Evolutionary conservation across 2,329 filamentous ascomycete species (phyloP).

Genomic region (Emmonsiellopsis sp.): DNA sequence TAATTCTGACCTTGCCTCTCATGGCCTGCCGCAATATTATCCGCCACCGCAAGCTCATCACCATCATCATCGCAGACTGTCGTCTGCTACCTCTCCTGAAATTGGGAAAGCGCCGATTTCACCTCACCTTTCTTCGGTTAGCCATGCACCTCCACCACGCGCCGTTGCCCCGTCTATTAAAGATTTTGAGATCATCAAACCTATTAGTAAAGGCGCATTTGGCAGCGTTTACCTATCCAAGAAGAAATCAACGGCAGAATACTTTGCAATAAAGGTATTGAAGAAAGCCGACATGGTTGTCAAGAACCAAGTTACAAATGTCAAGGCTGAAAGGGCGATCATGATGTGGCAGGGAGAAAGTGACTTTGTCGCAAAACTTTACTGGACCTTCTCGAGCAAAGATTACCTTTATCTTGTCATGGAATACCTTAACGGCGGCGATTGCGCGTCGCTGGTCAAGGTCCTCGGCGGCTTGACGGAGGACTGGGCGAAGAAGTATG

Average conservation of each 20-base stretch:
- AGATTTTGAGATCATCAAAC: constrained; percentile 98
- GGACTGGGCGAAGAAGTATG: constrained; percentile 96
- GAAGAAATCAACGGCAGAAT: constrained; percentile 97
- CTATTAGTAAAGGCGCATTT: constrained; percentile 97
- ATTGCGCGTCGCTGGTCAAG: constrained; percentile 94
- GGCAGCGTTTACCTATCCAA: constrained; percentile 96
- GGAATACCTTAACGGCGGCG: constrained; percentile 97
- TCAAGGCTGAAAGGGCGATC: constrained; percentile 95
- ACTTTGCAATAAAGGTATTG: constrained; percentile 95
- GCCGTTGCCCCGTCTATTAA: constrained; percentile 94
- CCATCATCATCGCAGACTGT: constrained; percentile 76
- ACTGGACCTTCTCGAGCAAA: constrained; percentile 99
- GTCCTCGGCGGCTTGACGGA: constrained; percentile 84
- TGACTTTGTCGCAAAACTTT: constrained; percentile 96
- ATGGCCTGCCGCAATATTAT: constrained; percentile 44
- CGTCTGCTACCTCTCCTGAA: constrained; percentile 76
- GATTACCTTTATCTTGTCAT: constrained; percentile 98
- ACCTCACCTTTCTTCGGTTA: constrained; percentile 67
- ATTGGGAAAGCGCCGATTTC: constrained; percentile 63
- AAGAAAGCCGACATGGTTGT: constrained; percentile 99
- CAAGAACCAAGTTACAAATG: constrained; percentile 98
- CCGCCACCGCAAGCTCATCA: constrained; percentile 41
- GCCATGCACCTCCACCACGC: constrained; percentile 74
- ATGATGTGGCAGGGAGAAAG: constrained; percentile 99
- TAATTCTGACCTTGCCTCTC: constrained; percentile 55